Evolutionary conservation across 1,139 yeast species (phyloP).

Genomic region (Yamadazyma diospyri): DNA sequence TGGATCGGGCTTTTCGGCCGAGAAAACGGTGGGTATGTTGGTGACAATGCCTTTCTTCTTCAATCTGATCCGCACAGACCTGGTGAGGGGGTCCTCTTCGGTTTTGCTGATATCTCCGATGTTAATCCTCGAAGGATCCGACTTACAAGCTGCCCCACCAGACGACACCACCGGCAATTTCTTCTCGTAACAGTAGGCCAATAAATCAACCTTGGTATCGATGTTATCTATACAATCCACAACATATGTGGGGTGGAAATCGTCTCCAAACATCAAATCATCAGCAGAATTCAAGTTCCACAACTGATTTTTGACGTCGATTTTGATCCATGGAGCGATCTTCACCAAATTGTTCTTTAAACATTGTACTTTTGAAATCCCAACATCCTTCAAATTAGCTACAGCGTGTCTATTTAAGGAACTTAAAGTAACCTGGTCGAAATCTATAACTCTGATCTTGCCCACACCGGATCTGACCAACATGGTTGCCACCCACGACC

Average conservation of each 20-base stretch:
- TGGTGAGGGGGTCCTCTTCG: constrained; percentile 91
- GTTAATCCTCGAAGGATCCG: constrained; percentile 47
- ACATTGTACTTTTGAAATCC: constrained; percentile 82
- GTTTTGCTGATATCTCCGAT: constrained; percentile 49
- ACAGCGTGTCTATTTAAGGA: constrained; percentile 93
- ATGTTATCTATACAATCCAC: constrained; percentile 95
- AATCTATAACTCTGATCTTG: constrained; percentile 75
- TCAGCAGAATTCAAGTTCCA: constrained; percentile 71
- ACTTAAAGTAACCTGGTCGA: constrained; percentile 91
- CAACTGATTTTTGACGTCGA: constrained; percentile 72
- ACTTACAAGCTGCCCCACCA: constrained; percentile 90
- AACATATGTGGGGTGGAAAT: constrained; percentile 63
- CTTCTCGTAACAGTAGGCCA: constrained; percentile 65
- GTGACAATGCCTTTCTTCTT: constrained; percentile 70
- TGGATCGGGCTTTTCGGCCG: constrained; percentile 95
- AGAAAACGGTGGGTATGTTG: constrained; percentile 85
- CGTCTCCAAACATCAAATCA: constrained; percentile 51
- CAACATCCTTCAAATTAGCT: constrained; percentile 85
- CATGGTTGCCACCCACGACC: constrained; percentile 95
- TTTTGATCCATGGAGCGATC: constrained; percentile 88
- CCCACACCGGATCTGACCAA: constrained; percentile 87
- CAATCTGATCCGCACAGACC: constrained; percentile 79
- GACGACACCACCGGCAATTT: constrained; percentile 71
- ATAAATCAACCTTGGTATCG: constrained; percentile 87
- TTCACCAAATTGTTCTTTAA: constrained; percentile 58